Conservation (phyloP, 805 yeast genomes). For the Torulaspora microellipsoides region DNA sequence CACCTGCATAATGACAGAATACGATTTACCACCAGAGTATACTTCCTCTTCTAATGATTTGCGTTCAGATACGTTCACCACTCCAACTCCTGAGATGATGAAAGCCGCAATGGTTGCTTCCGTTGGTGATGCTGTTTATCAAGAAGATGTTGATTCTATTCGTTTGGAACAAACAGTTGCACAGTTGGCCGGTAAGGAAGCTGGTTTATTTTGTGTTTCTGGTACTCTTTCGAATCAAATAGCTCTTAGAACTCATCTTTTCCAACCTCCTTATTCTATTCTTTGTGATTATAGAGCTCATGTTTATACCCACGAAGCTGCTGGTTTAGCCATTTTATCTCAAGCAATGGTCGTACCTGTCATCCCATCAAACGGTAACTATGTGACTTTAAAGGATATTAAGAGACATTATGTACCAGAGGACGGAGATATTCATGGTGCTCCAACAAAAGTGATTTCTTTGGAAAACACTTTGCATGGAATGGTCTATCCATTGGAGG, state of each 20-base stretch:
- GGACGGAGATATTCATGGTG: constrained; percentile 80
- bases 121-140: constrained; percentile 84
- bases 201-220: constrained; percentile 77
- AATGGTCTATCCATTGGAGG: constrained; percentile 71
- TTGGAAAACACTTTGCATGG: constrained; percentile 90
- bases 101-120: constrained; percentile 53
- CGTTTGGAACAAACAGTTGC: constrained; percentile 62
- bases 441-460: constrained; percentile 81
- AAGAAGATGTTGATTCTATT: constrained; percentile 70
- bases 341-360: constrained; percentile 91
- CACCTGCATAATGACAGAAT: constrained; percentile 10
- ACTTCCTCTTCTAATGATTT: constrained; percentile 43
- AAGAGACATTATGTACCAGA: constrained; percentile 55
- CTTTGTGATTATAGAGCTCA: constrained; percentile 85
- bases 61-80: constrained; percentile 84
- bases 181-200: constrained; percentile 68
- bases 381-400: constrained; percentile 78
- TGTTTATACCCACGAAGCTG: constrained; percentile 80
- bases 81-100: constrained; percentile 73
- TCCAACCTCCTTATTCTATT: constrained; percentile 72
- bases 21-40: constrained; percentile 28
- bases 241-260: constrained; percentile 68
- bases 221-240: constrained; percentile 91
- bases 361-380: constrained; percentile 66
- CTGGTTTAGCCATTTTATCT: constrained; percentile 82